Evolutionary conservation across 495 filamentous ascomycete species (phyloP).

Genomic region (Thermothielavioides terrestris): DNA sequence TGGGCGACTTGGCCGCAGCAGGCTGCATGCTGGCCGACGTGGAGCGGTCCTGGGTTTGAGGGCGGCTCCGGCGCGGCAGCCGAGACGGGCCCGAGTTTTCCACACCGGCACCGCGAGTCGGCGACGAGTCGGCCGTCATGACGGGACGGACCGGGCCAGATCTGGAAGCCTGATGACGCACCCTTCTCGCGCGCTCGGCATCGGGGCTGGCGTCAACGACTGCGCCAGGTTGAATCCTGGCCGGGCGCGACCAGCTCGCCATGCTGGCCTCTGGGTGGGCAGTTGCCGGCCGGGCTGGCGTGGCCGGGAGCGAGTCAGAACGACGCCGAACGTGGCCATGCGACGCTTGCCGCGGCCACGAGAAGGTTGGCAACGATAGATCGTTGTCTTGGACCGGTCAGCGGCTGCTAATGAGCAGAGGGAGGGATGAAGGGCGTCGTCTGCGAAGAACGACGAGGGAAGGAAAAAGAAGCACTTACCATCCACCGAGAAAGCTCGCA

Average conservation of each 20-base stretch:
- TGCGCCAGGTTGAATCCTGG: too few relatives aligned
- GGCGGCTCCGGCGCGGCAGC: background rate
- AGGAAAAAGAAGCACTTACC: too few relatives aligned
- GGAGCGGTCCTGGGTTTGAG: too few relatives aligned
- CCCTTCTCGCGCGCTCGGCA: background rate
- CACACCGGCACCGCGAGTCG: background rate
- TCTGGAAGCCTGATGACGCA: constrained; percentile 1
- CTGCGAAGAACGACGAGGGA: too few relatives aligned
- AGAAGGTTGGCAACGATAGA: background rate
- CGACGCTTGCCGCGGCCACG: background rate
- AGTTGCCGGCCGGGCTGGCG: background rate
- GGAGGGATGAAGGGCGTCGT: too few relatives aligned
- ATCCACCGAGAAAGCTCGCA: too few relatives aligned
- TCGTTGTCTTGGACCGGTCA: background rate
- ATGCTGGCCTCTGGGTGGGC: too few relatives aligned
- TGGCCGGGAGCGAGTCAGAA: background rate
- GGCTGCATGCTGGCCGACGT: too few relatives aligned
- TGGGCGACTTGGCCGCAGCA: too few relatives aligned
- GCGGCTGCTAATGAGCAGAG: too few relatives aligned
- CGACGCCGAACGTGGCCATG: background rate
- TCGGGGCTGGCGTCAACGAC: too few relatives aligned
- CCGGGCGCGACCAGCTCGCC: too few relatives aligned
- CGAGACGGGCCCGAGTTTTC: constrained; percentile 3
- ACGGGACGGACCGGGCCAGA: background rate
- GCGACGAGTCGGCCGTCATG: background rate